These are phyloP conservation scores for Nakataea oryzae DNA, from an alignment of 2,329 filamentous ascomycete species.

Conservation along the genomic window DNA sequence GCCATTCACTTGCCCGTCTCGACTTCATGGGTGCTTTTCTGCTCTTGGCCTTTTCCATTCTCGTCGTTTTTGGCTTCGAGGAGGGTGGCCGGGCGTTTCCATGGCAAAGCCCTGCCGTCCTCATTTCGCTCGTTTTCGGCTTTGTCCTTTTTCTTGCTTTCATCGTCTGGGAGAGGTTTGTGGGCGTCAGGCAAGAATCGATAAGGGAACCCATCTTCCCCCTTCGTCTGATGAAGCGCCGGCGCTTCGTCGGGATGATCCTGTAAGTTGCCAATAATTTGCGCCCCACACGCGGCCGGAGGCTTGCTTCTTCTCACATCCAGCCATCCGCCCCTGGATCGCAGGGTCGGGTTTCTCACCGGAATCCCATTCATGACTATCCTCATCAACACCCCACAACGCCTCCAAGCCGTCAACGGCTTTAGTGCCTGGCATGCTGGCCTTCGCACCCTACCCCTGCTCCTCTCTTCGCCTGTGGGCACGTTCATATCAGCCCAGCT, in stretches of 20 bases:
- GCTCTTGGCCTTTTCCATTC: constrained; percentile 26
- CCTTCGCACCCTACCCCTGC: constrained; percentile 26
- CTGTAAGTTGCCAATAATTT: constrained; percentile 15
- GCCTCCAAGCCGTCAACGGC: constrained; percentile 30
- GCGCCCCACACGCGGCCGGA: neutral
- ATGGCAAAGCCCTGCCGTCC: constrained; percentile 28
- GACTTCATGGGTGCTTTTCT: constrained; percentile 22
- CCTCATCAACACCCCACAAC: constrained; percentile 23
- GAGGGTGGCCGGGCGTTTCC: constrained; percentile 28
- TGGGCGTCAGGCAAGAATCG: constrained; percentile 7
- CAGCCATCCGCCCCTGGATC: no score
- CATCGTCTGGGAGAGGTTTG: constrained; percentile 16
- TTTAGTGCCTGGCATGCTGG: constrained; percentile 26
- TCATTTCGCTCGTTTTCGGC: constrained; percentile 17
- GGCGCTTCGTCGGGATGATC: constrained; percentile 20
- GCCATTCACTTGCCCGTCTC: constrained; percentile 14
- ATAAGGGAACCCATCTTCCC: constrained; percentile 23
- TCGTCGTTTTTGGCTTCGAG: constrained; percentile 35
- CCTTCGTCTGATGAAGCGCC: constrained; percentile 17
- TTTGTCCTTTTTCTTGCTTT: constrained; percentile 15
- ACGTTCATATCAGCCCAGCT: constrained; percentile 24
- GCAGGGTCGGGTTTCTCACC: constrained; percentile 18
- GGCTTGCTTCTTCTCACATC: neutral
- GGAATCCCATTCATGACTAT: constrained; percentile 22
- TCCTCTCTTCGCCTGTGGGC: constrained; percentile 24